phyloP scores from a whole-genome alignment of 208 protist genomes.

The Naegleria fowleri region DNA sequence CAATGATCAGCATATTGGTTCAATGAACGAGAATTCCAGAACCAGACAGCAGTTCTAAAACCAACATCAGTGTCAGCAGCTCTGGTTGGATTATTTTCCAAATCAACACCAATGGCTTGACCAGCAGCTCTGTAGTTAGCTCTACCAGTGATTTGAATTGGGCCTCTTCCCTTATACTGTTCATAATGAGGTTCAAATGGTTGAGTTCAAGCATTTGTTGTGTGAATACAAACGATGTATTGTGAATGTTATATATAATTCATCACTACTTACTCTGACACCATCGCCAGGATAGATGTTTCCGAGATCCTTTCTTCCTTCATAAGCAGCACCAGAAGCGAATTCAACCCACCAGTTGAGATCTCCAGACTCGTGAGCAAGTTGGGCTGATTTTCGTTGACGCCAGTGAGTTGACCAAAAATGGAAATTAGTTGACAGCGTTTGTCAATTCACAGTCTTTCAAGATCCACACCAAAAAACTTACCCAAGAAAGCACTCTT shows the following conservation, averaged over 20 bases:
- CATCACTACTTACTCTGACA: not conserved
- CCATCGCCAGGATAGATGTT: constrained; percentile 38
- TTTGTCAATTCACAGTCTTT: no score
- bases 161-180: constrained; percentile 34
- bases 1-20: constrained; percentile 31
- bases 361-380: constrained; percentile 32
- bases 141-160: constrained; percentile 38
- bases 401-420: not conserved
- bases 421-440: no score
- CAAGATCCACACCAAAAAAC: no score
- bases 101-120: constrained; percentile 20
- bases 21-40: constrained; percentile 21
- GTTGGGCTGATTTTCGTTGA: constrained; percentile 25
- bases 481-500: not conserved
- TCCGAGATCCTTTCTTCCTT: constrained; percentile 39
- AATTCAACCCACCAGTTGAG: constrained; percentile 33
- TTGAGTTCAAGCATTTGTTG: no score
- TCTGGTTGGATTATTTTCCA: constrained; percentile 23
- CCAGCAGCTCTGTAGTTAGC: constrained; percentile 32
- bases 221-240: no score
- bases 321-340: constrained; percentile 37
- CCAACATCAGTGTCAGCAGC: constrained; percentile 12
- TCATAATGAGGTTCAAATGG: no score
- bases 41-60: constrained; percentile 33
- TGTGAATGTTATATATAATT: no score